Conservation (phyloP, 2,329 filamentous ascomycete species). For the Penicillium decumbens region DNA sequence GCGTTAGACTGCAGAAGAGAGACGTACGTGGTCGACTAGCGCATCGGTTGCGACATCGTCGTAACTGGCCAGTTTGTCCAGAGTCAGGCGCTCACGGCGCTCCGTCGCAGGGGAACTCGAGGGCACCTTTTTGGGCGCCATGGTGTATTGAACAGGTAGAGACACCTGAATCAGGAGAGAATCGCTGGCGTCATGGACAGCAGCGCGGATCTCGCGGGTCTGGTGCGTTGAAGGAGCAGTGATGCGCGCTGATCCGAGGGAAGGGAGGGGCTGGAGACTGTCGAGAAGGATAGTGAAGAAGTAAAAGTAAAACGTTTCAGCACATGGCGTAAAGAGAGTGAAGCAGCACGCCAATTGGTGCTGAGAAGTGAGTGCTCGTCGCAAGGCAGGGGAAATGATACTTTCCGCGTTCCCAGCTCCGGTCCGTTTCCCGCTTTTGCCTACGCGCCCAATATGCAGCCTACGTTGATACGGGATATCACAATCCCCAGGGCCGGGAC, state of each 20-base stretch:
- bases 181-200: conserved; percentile 8
- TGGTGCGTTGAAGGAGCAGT: not conserved
- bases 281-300: not conserved
- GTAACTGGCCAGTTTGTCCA: conserved; percentile 84
- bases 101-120: conserved; percentile 29
- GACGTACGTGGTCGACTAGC: conserved; percentile 84
- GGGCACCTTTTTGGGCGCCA: conserved; percentile 38
- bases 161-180: not conserved
- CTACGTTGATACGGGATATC: not conserved
- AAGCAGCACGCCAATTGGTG: not conserved
- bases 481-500: too few relatives aligned
- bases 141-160: conserved; percentile 13
- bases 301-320: not conserved
- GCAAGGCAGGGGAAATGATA: conserved; percentile 10
- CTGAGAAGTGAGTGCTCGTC: not conserved
- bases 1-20: conserved; percentile 5
- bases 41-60: conserved; percentile 95
- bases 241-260: conserved; percentile 2
- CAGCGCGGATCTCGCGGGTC: not conserved
- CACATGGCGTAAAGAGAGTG: not conserved
- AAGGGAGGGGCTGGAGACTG: conserved; percentile 2
- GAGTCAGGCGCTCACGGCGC: conserved; percentile 67
- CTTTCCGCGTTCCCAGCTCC: conserved; percentile 9
- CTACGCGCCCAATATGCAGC: not conserved
- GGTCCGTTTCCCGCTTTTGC: conserved; percentile 10